Evolutionary conservation across 768 basidiomycete species (phyloP).

Genomic region (Gautieria morchelliformis): DNA sequence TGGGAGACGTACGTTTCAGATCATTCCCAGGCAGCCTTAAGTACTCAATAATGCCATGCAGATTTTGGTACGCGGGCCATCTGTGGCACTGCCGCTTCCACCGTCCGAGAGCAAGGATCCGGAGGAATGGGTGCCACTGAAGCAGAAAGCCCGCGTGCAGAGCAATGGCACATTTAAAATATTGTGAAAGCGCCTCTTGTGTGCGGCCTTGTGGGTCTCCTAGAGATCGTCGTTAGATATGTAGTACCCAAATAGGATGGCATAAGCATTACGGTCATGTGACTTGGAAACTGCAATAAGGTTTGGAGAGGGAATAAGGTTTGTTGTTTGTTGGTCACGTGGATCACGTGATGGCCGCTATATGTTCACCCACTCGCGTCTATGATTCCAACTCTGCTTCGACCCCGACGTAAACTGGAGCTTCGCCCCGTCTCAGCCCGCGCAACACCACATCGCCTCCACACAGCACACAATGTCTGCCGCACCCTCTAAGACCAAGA

Average conservation of each 20-base stretch:
- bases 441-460: neutral
- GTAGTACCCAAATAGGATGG: no score
- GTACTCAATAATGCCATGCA: constrained; percentile 3
- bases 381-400: neutral
- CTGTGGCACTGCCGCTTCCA: constrained; percentile 46
- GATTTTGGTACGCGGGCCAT: constrained; percentile 56
- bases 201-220: no score
- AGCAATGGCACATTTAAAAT: constrained; percentile 56
- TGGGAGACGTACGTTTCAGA: constrained; percentile 34
- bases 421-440: neutral
- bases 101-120: constrained; percentile 17
- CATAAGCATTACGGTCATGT: no score
- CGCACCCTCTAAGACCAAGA: constrained; percentile 5
- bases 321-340: neutral
- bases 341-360: neutral
- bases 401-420: neutral
- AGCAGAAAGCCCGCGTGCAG: constrained; percentile 38
- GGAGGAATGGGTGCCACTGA: constrained; percentile 39
- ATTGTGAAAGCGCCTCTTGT: neutral
- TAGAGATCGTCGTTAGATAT: no score
- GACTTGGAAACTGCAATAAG: constrained; percentile 4
- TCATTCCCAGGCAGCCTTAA: neutral
- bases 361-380: neutral
- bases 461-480: constrained; percentile 5
- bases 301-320: neutral